Evolutionary conservation across 192 early-diverging fungal genomes (phyloP).

Genomic region (Umbelopsis isabellina): DNA sequence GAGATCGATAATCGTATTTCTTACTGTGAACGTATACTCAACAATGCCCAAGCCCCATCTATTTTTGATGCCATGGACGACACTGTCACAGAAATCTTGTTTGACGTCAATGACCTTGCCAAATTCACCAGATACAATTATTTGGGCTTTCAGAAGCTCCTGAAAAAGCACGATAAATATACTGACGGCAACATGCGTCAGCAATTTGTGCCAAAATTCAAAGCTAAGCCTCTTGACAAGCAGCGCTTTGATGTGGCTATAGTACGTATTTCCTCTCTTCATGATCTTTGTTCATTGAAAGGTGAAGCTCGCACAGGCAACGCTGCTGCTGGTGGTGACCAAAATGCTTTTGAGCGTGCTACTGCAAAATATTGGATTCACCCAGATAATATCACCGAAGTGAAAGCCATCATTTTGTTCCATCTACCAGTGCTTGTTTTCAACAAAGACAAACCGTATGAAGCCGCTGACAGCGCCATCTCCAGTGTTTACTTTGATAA

Average conservation of each 20-base stretch:
- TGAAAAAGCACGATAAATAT: constrained; percentile 91
- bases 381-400: constrained; percentile 85
- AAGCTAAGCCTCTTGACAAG: constrained; percentile 68
- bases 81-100: constrained; percentile 38
- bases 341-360: constrained; percentile 57
- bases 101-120: constrained; percentile 40
- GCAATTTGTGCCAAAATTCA: constrained; percentile 33
- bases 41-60: constrained; percentile 38
- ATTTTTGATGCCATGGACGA: constrained; percentile 39
- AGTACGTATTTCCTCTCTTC: constrained; percentile 78
- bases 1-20: constrained; percentile 76
- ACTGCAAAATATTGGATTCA: constrained; percentile 82
- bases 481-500: constrained; percentile 93
- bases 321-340: constrained; percentile 26
- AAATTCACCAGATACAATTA: constrained; percentile 61
- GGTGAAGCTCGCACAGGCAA: constrained; percentile 15
- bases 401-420: constrained; percentile 85
- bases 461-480: constrained; percentile 65
- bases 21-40: constrained; percentile 61
- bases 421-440: constrained; percentile 83
- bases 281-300: constrained; percentile 62
- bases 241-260: constrained; percentile 83
- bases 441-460: constrained; percentile 48
- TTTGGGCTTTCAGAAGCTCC: constrained; percentile 86
- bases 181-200: constrained; percentile 50